Conservation (phyloP, 1,284 basidiomycete species). For the Puccinia horiana region DNA sequence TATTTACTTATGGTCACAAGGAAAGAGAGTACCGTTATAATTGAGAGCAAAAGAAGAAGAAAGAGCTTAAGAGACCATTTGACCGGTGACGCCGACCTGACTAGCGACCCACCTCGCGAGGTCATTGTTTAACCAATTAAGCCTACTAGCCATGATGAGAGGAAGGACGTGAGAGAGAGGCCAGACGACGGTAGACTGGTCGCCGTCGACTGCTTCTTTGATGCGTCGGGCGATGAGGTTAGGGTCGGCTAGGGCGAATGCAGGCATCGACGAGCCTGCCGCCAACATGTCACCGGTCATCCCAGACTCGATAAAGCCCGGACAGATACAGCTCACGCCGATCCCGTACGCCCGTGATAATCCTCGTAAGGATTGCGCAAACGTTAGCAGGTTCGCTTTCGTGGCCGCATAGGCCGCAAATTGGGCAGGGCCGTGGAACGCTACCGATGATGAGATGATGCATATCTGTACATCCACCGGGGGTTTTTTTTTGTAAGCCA, state of each 20-base stretch:
- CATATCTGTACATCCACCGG: slow-evolving; percentile 24
- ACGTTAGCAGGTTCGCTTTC: slow-evolving; percentile 45
- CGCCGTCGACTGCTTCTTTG: slow-evolving; percentile 9
- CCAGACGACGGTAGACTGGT: slow-evolving; percentile 38
- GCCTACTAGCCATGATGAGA: slow-evolving; percentile 18
- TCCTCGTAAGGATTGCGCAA: slow-evolving; percentile 32
- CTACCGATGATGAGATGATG: slow-evolving; percentile 44
- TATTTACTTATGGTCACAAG: no score
- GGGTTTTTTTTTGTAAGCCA: neutral
- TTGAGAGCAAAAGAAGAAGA: no score
- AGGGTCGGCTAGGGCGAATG: slow-evolving; percentile 15
- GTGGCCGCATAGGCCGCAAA: slow-evolving; percentile 43
- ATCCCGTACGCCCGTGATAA: slow-evolving; percentile 27
- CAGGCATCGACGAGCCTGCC: slow-evolving; percentile 42
- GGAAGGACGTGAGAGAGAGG: slow-evolving; percentile 45
- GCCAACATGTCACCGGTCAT: slow-evolving; percentile 41
- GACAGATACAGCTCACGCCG: slow-evolving; percentile 37
- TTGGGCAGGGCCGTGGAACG: slow-evolving; percentile 40
- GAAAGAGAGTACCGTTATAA: no score
- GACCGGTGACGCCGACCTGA: slow-evolving; percentile 42
- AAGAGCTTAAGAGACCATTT: slow-evolving; percentile 42
- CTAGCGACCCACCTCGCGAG: slow-evolving; percentile 35
- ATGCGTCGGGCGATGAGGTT: slow-evolving; percentile 38
- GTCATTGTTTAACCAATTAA: slow-evolving; percentile 42
- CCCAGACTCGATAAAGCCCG: slow-evolving; percentile 47